phyloP scores from a whole-genome alignment of 306 rosid genomes.

The Fragaria nilgerrensis region DNA sequence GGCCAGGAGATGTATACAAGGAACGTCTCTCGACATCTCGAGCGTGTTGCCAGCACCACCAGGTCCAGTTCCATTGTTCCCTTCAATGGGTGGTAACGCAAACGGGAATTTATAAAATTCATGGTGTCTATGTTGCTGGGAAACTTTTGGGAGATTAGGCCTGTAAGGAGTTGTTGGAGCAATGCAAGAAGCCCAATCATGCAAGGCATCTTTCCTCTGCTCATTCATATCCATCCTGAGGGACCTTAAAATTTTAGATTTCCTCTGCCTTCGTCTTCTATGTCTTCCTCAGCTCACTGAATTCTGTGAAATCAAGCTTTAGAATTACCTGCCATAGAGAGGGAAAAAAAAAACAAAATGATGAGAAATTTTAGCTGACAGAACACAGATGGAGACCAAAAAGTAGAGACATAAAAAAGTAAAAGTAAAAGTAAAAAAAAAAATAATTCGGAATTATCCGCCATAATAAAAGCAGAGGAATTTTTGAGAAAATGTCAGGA shows the following conservation, averaged over 20 bases:
- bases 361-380: not conserved
- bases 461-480: not conserved
- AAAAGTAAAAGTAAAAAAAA: no score
- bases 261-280: not conserved
- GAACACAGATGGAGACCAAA: not conserved
- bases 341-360: not conserved
- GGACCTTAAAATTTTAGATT: slow-evolving; percentile 1
- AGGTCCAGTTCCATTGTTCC: not conserved
- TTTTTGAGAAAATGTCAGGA: not conserved
- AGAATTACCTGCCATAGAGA: not conserved
- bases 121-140: not conserved
- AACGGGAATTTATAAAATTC: slow-evolving; percentile 1
- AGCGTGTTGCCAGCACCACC: slow-evolving; percentile 11
- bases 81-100: not conserved
- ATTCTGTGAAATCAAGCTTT: not conserved
- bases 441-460: not conserved
- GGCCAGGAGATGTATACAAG: slow-evolving; percentile 14
- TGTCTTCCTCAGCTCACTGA: not conserved
- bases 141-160: not conserved
- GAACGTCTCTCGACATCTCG: slow-evolving; percentile 2
- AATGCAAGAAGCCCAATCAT: not conserved
- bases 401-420: not conserved
- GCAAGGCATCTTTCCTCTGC: slow-evolving; percentile 4
- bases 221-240: slow-evolving; percentile 13
- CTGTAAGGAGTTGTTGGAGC: slow-evolving; percentile 13